phyloP scores from a whole-genome alignment of 2,329 filamentous ascomycete genomes.

The Nothopassalora personata region DNA sequence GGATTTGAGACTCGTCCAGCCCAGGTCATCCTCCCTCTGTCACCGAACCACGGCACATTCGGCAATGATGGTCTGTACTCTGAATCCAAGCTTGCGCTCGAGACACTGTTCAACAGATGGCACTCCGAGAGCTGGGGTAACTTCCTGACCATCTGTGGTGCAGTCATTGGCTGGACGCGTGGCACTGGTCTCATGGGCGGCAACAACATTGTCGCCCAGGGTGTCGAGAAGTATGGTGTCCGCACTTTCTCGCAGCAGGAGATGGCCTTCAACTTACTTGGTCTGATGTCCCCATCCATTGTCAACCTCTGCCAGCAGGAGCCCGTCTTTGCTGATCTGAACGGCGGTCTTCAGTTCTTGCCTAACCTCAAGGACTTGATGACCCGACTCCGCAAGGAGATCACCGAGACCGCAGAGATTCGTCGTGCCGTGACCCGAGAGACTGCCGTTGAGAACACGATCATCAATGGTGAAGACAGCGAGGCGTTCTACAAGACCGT shows the following conservation, averaged over 20 bases:
- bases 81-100: conserved; percentile 92
- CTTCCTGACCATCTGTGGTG: conserved; percentile 96
- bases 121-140: conserved; percentile 95
- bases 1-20: conserved; percentile 93
- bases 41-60: conserved; percentile 97
- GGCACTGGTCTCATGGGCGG: conserved; percentile 96
- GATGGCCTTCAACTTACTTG: conserved; percentile 98
- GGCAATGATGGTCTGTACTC: conserved; percentile 97
- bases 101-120: conserved; percentile 98
- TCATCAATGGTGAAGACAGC: conserved; percentile 88
- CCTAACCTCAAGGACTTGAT: conserved; percentile 91
- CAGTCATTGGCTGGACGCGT: conserved; percentile 98
- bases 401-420: conserved; percentile 91
- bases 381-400: conserved; percentile 87
- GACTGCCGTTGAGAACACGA: conserved; percentile 92
- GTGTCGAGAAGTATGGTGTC: conserved; percentile 92
- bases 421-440: conserved; percentile 92
- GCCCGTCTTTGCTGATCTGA: conserved; percentile 94
- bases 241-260: conserved; percentile 98
- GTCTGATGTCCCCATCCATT: conserved; percentile 88
- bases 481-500: conserved; percentile 94
- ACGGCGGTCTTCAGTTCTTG: conserved; percentile 96
- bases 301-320: conserved; percentile 93
- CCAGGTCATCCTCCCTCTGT: conserved; percentile 91
- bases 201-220: conserved; percentile 96